Evolutionary conservation across 2,329 filamentous ascomycete species (phyloP).

Genomic region (Fusarium stilboides): DNA sequence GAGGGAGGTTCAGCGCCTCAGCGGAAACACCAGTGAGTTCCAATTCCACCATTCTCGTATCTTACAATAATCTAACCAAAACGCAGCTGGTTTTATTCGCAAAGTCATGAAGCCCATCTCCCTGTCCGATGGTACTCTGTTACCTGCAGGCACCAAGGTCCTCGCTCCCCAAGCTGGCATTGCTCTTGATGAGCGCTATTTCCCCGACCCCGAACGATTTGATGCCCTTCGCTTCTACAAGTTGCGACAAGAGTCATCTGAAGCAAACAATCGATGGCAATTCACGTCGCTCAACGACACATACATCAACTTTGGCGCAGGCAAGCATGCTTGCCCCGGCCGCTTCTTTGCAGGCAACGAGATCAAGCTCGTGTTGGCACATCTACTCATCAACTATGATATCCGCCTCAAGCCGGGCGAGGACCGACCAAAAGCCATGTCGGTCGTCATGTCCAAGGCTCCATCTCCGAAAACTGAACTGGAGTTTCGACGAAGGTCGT

Average conservation of each 20-base stretch:
- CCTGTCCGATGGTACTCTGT: conserved; percentile 61
- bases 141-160: conserved; percentile 61
- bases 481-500: conserved; percentile 57
- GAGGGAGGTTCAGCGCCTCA: conserved; percentile 59
- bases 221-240: conserved; percentile 67
- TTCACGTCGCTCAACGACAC: conserved; percentile 61
- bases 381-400: conserved; percentile 61
- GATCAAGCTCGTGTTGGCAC: conserved; percentile 62
- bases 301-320: conserved; percentile 64
- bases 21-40: conserved; percentile 61
- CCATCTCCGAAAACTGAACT: conserved; percentile 59
- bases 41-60: background rate
- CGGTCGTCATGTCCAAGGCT: conserved; percentile 59
- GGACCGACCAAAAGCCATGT: conserved; percentile 57
- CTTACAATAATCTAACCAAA: conserved; percentile 33
- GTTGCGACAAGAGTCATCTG: conserved; percentile 57
- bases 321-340: conserved; percentile 64
- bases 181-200: conserved; percentile 59
- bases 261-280: conserved; percentile 59
- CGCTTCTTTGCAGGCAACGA: conserved; percentile 64
- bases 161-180: conserved; percentile 60
- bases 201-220: conserved; percentile 60
- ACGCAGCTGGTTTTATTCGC: conserved; percentile 61
- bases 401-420: conserved; percentile 58
- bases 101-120: conserved; percentile 63